These are phyloP conservation scores for Calonectria hawksworthii DNA, from an alignment of 2,329 filamentous ascomycete genomes.

Conservation along the genomic window DNA sequence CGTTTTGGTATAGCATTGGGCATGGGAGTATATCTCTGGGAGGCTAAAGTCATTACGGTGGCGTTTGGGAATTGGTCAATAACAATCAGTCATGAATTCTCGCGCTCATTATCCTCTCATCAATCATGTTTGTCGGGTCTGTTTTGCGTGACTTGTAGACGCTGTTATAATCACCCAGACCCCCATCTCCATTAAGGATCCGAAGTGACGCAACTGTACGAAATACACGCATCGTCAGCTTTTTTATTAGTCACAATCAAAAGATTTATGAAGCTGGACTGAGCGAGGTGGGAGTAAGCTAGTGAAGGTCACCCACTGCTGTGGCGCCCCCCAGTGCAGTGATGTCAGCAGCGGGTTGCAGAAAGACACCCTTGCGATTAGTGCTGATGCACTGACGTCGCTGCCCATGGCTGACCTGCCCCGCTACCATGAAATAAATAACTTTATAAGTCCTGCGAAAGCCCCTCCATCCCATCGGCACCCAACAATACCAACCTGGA, in stretches of 20 bases:
- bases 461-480: constrained; percentile 9
- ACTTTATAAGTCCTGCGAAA: constrained; percentile 18
- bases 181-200: neutral
- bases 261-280: neutral
- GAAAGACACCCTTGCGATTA: constrained; percentile 27
- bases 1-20: constrained; percentile 32
- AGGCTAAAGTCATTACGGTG: constrained; percentile 21
- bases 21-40: constrained; percentile 11
- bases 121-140: neutral
- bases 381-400: constrained; percentile 44
- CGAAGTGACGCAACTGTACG: too few relatives aligned
- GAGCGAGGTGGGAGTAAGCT: neutral
- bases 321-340: neutral
- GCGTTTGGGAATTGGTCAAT: constrained; percentile 25
- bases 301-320: neutral
- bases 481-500: neutral
- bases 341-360: constrained; percentile 8
- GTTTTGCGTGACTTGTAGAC: neutral
- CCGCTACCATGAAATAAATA: constrained; percentile 37
- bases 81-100: neutral
- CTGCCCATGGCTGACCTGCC: constrained; percentile 37
- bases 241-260: neutral
- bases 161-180: neutral
- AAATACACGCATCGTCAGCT: neutral
- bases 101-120: neutral